phyloP scores from a whole-genome alignment of 352 stramenopile genomes.

The Phytophthora crassamura region DNA sequence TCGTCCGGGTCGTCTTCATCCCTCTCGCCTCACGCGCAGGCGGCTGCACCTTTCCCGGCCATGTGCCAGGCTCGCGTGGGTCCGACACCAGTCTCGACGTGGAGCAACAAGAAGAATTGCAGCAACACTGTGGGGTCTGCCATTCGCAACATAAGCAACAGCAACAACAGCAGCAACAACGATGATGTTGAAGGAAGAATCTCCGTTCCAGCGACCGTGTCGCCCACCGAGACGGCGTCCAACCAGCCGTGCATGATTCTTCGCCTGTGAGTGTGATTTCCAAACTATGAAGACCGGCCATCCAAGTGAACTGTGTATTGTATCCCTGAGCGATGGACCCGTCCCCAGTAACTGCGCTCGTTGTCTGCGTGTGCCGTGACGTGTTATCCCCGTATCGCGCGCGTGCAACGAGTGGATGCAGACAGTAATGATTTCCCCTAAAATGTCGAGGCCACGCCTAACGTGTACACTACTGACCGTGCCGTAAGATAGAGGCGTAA shows the following conservation, averaged over 20 bases:
- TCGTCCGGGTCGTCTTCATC: constrained; percentile 33
- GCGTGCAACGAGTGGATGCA: constrained; percentile 27
- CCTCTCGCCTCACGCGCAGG: constrained; percentile 27
- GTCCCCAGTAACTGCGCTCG: constrained; percentile 14
- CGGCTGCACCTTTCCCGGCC: constrained; percentile 12
- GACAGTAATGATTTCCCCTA: constrained; percentile 33
- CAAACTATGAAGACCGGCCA: constrained; percentile 2
- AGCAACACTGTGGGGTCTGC: neutral
- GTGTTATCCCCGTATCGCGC: too few species aligned
- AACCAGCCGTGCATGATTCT: constrained; percentile 34
- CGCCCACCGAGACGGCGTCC: constrained; percentile 9
- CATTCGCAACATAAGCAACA: neutral
- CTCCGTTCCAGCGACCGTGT: constrained; percentile 7
- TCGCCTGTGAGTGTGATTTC: constrained; percentile 25
- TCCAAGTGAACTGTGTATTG: constrained; percentile 14
- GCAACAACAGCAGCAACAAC: neutral
- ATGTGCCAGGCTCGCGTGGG: constrained; percentile 7
- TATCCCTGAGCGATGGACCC: constrained; percentile 28
- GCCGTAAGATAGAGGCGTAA: constrained; percentile 16
- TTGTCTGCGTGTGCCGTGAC: too few species aligned
- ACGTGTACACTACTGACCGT: neutral
- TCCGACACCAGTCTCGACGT: constrained; percentile 5
- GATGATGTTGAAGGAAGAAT: neutral
- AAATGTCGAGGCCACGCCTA: constrained; percentile 12
- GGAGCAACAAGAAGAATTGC: constrained; percentile 12